Base-by-base conservation (phyloP, 106 monocot species). In the Dendrobium huoshanense region DNA sequence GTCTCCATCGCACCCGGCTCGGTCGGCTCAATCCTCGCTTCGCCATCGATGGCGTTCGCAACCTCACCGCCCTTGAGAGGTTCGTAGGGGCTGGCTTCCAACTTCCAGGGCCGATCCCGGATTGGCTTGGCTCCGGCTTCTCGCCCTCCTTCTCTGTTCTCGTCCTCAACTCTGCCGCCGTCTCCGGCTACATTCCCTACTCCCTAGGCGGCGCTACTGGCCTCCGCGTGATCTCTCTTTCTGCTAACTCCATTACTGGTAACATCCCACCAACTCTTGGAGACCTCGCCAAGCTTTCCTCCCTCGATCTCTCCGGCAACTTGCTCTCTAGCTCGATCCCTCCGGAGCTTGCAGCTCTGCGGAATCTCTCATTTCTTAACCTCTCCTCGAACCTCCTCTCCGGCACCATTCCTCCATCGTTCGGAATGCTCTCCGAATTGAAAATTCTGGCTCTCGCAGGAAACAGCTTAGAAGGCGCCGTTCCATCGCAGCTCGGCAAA, bases 81-180 rank as follows among this genome's bases (percentile, higher is more conserved):
- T 89, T 94, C 82, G 88, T 88, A 77, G 83, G 89, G 77, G 78
- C 91, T 44, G 84, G 84, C 1, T 92, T 92, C 77, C 10, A 59
- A 40, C 88, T 92, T 48, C 90, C 90, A 22, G 89, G 92, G 29
- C 78, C 88, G 22, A 90, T 92, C 51, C 92, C 92, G 68, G 80
- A 33, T 13, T 92, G 88, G 72, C 37, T 72, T 20, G 72, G 37
- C 72, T 9, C 37, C 29, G 37, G 31, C 15, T 15, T 72, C 31
- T 20, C 31, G 31, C 72, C 72, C 17, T 33, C 79, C 19, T 49
- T 89, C 44, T 24, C 80, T 47, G 15, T 78, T 79, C 89, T 93
- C 83, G 81, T 87, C 82, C 90, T 93, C 79, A 58, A 79, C 80
- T 18, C 44, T 78, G 79, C 85, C 61, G 45, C 75, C 74, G 67